phyloP scores from a whole-genome alignment of 1,284 basidiomycete species.

The Laetiporus sulphureus region DNA sequence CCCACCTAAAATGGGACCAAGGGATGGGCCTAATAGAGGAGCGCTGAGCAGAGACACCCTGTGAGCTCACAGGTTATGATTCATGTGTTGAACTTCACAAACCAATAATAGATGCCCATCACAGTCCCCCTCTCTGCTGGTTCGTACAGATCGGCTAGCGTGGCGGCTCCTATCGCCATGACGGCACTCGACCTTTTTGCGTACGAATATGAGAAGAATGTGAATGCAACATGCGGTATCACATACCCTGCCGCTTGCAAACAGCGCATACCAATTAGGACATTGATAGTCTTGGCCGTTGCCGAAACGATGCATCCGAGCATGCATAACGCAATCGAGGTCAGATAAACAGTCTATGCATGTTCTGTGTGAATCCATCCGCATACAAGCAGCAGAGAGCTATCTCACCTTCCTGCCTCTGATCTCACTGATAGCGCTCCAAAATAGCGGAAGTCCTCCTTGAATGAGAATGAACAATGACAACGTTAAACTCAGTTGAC shows the following conservation, averaged over 20 bases:
- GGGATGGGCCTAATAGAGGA: slow-evolving; percentile 41
- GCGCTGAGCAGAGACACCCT: slow-evolving; percentile 15
- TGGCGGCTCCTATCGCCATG: slow-evolving; percentile 74
- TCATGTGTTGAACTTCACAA: not conserved
- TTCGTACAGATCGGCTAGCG: slow-evolving; percentile 79
- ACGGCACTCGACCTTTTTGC: slow-evolving; percentile 62
- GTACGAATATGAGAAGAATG: slow-evolving; percentile 1
- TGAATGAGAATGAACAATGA: slow-evolving; percentile 79
- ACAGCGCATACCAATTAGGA: slow-evolving; percentile 69
- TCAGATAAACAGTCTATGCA: slow-evolving; percentile 62
- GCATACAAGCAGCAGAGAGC: not conserved
- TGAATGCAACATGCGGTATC: not conserved
- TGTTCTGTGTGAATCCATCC: slow-evolving; percentile 1
- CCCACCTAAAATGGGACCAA: slow-evolving; percentile 73
- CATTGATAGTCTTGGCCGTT: slow-evolving; percentile 54
- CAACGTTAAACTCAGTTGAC: slow-evolving; percentile 67
- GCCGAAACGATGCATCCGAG: slow-evolving; percentile 60
- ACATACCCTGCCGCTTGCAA: slow-evolving; percentile 60
- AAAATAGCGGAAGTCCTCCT: slow-evolving; percentile 60
- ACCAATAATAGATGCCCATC: slow-evolving; percentile 69
- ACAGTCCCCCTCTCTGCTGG: slow-evolving; percentile 71
- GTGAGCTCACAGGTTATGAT: slow-evolving; percentile 2
- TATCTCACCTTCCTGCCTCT: slow-evolving; percentile 66
- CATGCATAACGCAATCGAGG: slow-evolving; percentile 54
- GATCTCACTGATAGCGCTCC: slow-evolving; percentile 73